phyloP scores from a whole-genome alignment of 2,329 filamentous ascomycete species.

The Calonectria henricotiae region DNA sequence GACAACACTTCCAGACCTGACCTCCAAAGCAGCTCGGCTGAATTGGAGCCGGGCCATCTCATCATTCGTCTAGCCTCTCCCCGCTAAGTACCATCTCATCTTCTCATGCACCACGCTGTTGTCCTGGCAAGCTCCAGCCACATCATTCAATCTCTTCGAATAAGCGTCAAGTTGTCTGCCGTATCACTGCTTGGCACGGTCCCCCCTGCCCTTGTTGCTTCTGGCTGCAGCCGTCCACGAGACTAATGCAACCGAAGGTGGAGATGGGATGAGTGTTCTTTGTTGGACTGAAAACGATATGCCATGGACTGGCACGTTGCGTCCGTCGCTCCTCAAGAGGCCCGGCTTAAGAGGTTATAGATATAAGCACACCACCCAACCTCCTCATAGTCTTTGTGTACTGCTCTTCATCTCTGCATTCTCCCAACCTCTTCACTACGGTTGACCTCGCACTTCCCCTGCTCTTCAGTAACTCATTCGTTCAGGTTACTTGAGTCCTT shows the following conservation, averaged over 20 bases:
- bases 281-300: conserved; percentile 43
- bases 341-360: conserved; percentile 35
- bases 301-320: conserved; percentile 42
- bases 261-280: conserved; percentile 43
- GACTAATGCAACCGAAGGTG: conserved; percentile 49
- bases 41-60: conserved; percentile 27
- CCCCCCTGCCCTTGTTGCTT: conserved; percentile 43
- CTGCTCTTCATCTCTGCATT: conserved; percentile 38
- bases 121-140: conserved; percentile 54
- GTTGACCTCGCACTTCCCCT: conserved; percentile 36
- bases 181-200: conserved; percentile 49
- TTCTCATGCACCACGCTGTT: conserved; percentile 43
- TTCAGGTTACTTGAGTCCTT: conserved; percentile 55
- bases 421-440: conserved; percentile 39
- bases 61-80: conserved; percentile 36
- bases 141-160: conserved; percentile 45
- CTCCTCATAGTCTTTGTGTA: conserved; percentile 34
- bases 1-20: conserved; percentile 44
- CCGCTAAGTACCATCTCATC: conserved; percentile 38
- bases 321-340: conserved; percentile 28
- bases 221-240: conserved; percentile 40
- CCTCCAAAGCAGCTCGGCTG: conserved; percentile 9
- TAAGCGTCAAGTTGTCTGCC: conserved; percentile 46
- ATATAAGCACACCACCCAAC: conserved; percentile 48
- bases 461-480: conserved; percentile 51